Base-by-base conservation (phyloP, 2,329 filamentous ascomycete genomes). In the Colletotrichum falcatum region DNA sequence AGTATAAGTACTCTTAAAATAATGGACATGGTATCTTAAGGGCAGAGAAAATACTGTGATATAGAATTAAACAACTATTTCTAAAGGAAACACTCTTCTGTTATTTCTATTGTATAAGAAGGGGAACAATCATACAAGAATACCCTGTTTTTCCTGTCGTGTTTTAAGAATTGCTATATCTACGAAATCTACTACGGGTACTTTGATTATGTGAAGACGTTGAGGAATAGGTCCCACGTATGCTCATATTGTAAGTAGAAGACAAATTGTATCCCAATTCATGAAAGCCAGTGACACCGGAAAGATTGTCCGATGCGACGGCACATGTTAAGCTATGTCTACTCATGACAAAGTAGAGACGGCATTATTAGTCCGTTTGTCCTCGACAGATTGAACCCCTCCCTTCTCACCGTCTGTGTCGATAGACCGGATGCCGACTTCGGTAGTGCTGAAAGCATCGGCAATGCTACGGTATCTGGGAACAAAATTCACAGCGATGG, bases 401-500 rank as follows among this genome's bases (percentile, higher is more conserved):
- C 53, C 68, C 39, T 71, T 70, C 46, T 73, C 70, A 30, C 63
- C 63, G 33, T 72, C 68, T n/a, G 59, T 55, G n/a, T 81, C 78
- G 0, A 76, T n/a, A 20, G 63, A 76, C 74, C 74, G 71, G 33
- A 84, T 64, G 20, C 85, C 86, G 30, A 87, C 75, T 1, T 86
- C 80, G 0, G 85, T 78, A 28, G 81, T 80, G 11, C 81, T 82
- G 73, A 87, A 87, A 1, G 85, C 84, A 76, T 94, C 92, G 3
- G 90, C 88, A 0, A 90, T 87, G 65, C 86, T 81, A 42, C 86
- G 83, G 77, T 94, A 94, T 3, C 83, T 80, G 0, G 90, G 89
- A 5, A 89, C 82, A 74, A 92, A 92, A 79, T 94, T 94, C 71
- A 90, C 89, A 8, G 85, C 85, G 26, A 89, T 49, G 0, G 89